phyloP scores from a whole-genome alignment of 805 yeast species.

The Zygosaccharomyces lentus region DNA sequence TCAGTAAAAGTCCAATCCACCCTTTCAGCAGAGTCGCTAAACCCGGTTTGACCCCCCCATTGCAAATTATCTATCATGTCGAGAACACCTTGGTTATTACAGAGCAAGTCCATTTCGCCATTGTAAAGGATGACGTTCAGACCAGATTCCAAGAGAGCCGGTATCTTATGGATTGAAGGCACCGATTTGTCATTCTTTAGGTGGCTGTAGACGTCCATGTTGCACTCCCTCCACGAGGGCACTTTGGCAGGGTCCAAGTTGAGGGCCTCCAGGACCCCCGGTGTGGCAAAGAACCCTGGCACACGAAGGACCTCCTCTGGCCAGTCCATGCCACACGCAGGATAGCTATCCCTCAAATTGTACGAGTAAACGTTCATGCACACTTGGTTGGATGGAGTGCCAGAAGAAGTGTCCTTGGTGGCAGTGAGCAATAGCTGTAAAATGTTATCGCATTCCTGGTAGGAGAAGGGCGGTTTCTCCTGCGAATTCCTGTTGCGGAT shows the following conservation, averaged over 20 bases:
- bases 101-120: conserved; percentile 85
- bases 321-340: conserved; percentile 92
- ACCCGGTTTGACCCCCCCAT: conserved; percentile 56
- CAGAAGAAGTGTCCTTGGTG: conserved; percentile 24
- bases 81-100: conserved; percentile 77
- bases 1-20: conserved; percentile 42
- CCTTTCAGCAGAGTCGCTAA: conserved; percentile 22
- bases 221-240: conserved; percentile 74
- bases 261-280: conserved; percentile 47
- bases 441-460: conserved; percentile 44
- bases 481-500: conserved; percentile 35
- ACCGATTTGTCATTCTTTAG: conserved; percentile 50
- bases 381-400: conserved; percentile 33
- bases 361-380: conserved; percentile 86
- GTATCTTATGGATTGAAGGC: conserved; percentile 66
- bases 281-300: conserved; percentile 47
- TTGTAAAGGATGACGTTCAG: conserved; percentile 68
- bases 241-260: conserved; percentile 42
- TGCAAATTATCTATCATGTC: conserved; percentile 54
- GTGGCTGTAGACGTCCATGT: conserved; percentile 47
- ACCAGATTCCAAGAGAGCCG: conserved; percentile 52
- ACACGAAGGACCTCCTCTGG: conserved; percentile 61
- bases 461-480: conserved; percentile 25
- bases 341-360: conserved; percentile 64
- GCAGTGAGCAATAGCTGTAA: conserved; percentile 30